Base-by-base conservation (phyloP, 2,329 filamentous ascomycete genomes). In the Aspergillus sp. region DNA sequence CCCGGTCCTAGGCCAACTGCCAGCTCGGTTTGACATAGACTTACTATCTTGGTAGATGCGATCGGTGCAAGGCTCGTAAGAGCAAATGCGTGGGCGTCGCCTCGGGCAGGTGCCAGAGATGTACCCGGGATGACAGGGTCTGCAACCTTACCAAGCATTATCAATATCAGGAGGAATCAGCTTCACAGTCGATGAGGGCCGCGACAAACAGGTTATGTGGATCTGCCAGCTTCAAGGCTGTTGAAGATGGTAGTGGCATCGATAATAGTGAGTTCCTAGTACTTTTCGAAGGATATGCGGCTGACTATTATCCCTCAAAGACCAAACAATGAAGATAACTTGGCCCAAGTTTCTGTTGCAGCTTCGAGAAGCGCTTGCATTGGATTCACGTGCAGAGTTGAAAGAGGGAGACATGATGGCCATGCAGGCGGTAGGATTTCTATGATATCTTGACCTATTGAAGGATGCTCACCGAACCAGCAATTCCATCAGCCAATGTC, bases 1-100 rank as follows among this genome's bases (percentile, higher is more conserved):
- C 46, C 27, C 3, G 3, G 5, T 23, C 35, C 23, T 35, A 5
- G n/a, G 2, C 25, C 35, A 17, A 21, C 27, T 11, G 27, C 27
- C 27, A 11, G 27, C 9, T 31, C 9, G 8, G 27, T 11, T 31
- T 1, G 9, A 11, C 9, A 31, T 31, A 31, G 27, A 31, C 27
- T 31, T 31, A 31, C 31, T 14, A n/a, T 15, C 8, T 33, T 3
- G 40, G 3, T 21, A 69, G 67, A 21, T 76, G 73, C 54, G 65
- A 70, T 52, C 68, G 65, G 19, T 76, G 73, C 55, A 76, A 76
- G 55, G 62, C 65, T 6, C 62, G 73, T 19, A 75, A 76, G 56
- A 74, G 70, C 52, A 72, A 69, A 55, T 75, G 73, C 43, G 67
- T 75, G 11, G 46, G 46, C 33, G 69, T 71, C 57, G 64, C 58